phyloP scores from a whole-genome alignment of 2,329 filamentous ascomycete species.

The Nemania bipapillata region DNA sequence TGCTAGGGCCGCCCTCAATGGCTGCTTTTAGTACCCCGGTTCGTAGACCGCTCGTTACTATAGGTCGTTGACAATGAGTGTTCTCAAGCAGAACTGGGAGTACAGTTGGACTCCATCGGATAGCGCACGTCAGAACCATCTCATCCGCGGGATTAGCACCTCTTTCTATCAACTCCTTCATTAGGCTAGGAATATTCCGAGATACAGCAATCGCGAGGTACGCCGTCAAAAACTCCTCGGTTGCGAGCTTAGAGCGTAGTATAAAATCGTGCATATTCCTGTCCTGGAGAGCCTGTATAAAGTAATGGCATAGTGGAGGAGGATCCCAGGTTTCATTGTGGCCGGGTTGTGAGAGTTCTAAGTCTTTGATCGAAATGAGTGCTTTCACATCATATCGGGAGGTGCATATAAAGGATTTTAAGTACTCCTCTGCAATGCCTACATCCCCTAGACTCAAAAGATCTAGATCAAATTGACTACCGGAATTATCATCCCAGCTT shows the following conservation, averaged over 20 bases:
- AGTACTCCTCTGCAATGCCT: too few relatives aligned
- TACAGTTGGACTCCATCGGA: neutral
- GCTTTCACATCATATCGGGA: too few relatives aligned
- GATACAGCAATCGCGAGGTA: constrained; percentile 12
- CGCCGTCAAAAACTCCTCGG: neutral
- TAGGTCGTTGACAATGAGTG: neutral
- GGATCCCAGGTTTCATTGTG: too few relatives aligned
- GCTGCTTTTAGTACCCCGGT: constrained; percentile 4
- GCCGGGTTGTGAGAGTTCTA: too few relatives aligned
- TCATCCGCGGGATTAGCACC: neutral
- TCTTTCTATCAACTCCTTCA: constrained; percentile 1
- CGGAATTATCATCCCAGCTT: too few relatives aligned
- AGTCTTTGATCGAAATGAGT: too few relatives aligned
- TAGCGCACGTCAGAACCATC: neutral
- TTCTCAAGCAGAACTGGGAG: neutral
- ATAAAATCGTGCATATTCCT: neutral
- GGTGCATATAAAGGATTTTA: too few relatives aligned
- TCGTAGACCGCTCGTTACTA: neutral
- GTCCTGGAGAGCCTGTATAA: neutral
- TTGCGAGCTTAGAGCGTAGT: constrained; percentile 9
- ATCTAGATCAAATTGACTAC: too few relatives aligned
- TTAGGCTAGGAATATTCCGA: neutral
- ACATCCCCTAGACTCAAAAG: too few relatives aligned
- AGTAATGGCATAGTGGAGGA: too few relatives aligned
- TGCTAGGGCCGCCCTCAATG: neutral